phyloP scores from a whole-genome alignment of 306 rosid genomes.

The Dryas drummondii region DNA sequence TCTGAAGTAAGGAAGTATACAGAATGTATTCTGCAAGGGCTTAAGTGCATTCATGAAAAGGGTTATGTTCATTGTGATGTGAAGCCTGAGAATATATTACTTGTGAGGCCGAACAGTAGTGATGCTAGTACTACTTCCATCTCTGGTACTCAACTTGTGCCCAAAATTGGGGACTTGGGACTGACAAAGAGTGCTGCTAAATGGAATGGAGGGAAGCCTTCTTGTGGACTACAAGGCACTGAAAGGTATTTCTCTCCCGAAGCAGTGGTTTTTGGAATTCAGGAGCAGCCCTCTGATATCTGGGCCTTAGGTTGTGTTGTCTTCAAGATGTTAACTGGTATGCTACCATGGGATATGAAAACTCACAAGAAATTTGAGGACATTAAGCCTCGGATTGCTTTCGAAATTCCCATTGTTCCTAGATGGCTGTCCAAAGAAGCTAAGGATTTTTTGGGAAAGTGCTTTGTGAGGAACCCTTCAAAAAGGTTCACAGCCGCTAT shows the following conservation, averaged over 20 bases:
- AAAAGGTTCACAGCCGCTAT: not conserved
- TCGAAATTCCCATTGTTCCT: not conserved
- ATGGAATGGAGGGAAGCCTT: too few species aligned
- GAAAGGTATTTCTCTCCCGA: not conserved
- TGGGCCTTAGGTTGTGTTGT: constrained; percentile 13
- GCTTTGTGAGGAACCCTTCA: not conserved
- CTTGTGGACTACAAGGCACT: not conserved
- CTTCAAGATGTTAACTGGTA: constrained; percentile 1
- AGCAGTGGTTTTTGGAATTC: not conserved
- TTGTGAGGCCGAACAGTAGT: not conserved
- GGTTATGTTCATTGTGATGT: not conserved
- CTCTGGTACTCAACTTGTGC: not conserved
- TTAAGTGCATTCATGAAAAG: not conserved
- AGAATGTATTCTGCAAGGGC: not conserved
- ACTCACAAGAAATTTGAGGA: too few species aligned
- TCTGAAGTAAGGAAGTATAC: too few species aligned
- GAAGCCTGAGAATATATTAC: not conserved
- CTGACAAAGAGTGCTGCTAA: not conserved
- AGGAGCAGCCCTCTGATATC: constrained; percentile 8
- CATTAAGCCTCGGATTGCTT: not conserved
- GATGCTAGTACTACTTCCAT: too few species aligned
- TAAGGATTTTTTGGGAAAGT: constrained; percentile 4
- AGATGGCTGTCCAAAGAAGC: not conserved
- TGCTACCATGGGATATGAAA: not conserved
- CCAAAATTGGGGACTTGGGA: constrained; percentile 6